Conservation (phyloP, 225 moss, liverwort and hornwort genomes). For the Bryum argenteum region DNA sequence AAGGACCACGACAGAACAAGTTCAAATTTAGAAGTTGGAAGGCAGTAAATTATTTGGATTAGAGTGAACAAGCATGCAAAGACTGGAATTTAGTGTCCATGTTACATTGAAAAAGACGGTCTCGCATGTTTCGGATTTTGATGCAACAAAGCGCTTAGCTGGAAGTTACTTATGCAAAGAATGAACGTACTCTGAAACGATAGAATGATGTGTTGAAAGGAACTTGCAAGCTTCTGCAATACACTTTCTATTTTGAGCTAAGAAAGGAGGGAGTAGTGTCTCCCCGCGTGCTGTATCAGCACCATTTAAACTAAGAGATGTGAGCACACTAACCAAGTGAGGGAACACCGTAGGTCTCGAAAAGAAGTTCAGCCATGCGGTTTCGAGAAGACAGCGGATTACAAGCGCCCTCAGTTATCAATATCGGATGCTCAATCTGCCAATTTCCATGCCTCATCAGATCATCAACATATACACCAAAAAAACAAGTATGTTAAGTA, state of each 20-base stretch:
- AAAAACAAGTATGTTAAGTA: neutral
- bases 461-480: conserved; percentile 12
- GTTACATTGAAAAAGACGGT: neutral
- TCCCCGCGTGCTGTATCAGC: neutral
- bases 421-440: conserved; percentile 93
- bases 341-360: conserved; percentile 94
- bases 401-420: conserved; percentile 88
- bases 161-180: neutral
- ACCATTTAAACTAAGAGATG: neutral
- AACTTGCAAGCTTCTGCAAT: neutral
- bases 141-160: neutral
- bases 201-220: neutral
- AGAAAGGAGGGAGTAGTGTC: neutral
- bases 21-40: conserved; percentile 14
- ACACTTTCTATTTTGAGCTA: neutral
- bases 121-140: neutral
- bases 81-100: neutral
- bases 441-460: conserved; percentile 38
- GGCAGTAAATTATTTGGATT: conserved; percentile 16
- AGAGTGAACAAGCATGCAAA: neutral
- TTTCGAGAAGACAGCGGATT: conserved; percentile 80
- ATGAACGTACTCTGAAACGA: neutral
- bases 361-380: conserved; percentile 97
- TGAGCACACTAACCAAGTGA: conserved; percentile 65
- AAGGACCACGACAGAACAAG: conserved; percentile 6